Evolutionary conservation across 371 early-diverging fungal species (phyloP).

Genomic region (Neoconidiobolus thromboides): DNA sequence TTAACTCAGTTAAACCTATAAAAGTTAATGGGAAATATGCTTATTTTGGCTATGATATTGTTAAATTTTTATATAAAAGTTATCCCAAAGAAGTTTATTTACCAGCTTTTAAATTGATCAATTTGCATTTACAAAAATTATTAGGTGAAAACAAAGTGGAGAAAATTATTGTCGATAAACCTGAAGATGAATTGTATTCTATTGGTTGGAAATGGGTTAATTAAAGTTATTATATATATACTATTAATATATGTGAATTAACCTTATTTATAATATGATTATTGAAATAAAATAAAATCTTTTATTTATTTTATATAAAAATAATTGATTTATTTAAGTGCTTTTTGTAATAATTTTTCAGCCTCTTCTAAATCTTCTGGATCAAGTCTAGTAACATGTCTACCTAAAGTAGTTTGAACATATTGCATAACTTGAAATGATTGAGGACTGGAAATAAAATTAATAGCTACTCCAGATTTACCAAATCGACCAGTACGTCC

Average conservation of each 20-base stretch:
- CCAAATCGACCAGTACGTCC: slow-evolving; percentile 99
- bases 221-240: too few species aligned
- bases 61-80: slow-evolving; percentile 32
- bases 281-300: too few species aligned
- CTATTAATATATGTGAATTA: too few species aligned
- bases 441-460: slow-evolving; percentile 72
- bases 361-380: slow-evolving; percentile 59
- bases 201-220: too few species aligned
- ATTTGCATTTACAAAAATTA: slow-evolving; percentile 49
- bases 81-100: slow-evolving; percentile 30
- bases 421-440: slow-evolving; percentile 46
- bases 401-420: slow-evolving; percentile 56
- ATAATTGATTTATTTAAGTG: slow-evolving; percentile 18
- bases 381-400: slow-evolving; percentile 51
- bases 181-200: too few species aligned
- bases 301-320: too few species aligned
- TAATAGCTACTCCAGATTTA: slow-evolving; percentile 87
- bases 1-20: slow-evolving; percentile 13
- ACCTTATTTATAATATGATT: too few species aligned
- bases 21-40: slow-evolving; percentile 5
- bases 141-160: slow-evolving; percentile 30
- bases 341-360: slow-evolving; percentile 56
- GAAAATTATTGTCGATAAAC: slow-evolving; percentile 11
- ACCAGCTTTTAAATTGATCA: slow-evolving; percentile 42
- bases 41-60: slow-evolving; percentile 26